phyloP scores from a whole-genome alignment of 2,329 filamentous ascomycete species.

The Epichloe brachyelytri region DNA sequence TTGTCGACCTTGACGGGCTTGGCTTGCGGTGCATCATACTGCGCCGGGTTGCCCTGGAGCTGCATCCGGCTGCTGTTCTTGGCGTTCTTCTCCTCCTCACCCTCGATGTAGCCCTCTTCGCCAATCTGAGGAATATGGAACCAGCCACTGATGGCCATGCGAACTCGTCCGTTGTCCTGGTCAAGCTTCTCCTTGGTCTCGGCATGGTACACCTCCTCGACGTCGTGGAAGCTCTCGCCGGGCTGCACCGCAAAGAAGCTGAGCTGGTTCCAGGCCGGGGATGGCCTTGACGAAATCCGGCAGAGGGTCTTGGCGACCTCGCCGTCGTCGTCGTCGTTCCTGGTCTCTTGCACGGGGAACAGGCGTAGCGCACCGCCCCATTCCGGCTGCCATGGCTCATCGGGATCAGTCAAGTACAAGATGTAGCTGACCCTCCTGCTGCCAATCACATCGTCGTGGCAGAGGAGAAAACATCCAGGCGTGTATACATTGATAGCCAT shows the following conservation, averaged over 20 bases:
- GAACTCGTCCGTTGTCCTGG: constrained; percentile 61
- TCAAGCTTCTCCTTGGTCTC: constrained; percentile 44
- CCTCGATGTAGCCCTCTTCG: constrained; percentile 81
- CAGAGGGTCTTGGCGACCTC: constrained; percentile 62
- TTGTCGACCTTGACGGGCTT: constrained; percentile 36
- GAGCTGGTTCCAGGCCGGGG: constrained; percentile 92
- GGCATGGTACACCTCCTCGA: constrained; percentile 88
- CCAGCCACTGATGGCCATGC: constrained; percentile 98
- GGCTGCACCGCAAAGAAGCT: constrained; percentile 98
- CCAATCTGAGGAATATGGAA: constrained; percentile 95
- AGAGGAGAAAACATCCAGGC: constrained; percentile 86
- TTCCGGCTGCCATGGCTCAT: constrained; percentile 74
- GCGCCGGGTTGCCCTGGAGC: constrained; percentile 79
- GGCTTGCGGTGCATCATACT: constrained; percentile 69
- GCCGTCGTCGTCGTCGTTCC: constrained; percentile 42
- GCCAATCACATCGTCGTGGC: constrained; percentile 98
- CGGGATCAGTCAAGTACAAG: constrained; percentile 86
- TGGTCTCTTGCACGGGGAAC: constrained; percentile 56
- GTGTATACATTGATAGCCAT: constrained; percentile 99
- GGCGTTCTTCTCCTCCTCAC: constrained; percentile 76
- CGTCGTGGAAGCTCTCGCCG: constrained; percentile 97
- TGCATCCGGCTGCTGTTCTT: constrained; percentile 87
- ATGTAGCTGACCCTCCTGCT: constrained; percentile 94
- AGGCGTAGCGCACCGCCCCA: constrained; percentile 90
- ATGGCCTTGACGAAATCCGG: constrained; percentile 72